A percentile compares a stretch with the other conserved stretches of the same genome.
Conservation (phyloP, 306 rosid species). For the Citrullus mucosospermus region DNA sequence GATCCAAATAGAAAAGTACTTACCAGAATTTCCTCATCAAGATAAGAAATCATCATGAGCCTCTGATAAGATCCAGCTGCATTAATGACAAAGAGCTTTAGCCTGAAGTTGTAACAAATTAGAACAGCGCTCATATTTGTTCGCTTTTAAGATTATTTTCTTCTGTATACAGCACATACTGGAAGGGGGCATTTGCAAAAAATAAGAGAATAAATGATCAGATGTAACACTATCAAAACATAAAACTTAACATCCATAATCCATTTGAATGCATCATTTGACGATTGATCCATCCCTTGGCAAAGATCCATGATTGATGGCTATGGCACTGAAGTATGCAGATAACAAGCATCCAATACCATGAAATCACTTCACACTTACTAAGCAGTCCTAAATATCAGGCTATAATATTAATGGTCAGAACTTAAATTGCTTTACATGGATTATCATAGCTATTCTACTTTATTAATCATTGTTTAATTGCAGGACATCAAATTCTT, state of each 20-base stretch:
- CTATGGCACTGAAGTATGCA: background rate
- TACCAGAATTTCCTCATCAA: conserved; percentile 89
- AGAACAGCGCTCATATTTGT: background rate
- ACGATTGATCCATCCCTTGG: background rate
- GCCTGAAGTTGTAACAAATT: background rate
- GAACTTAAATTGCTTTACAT: background rate
- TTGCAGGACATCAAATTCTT: background rate
- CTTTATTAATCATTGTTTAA: background rate
- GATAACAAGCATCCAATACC: conserved; percentile 3
- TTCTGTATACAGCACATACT: background rate
- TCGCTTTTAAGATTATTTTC: background rate
- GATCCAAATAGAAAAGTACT: conserved; percentile 18
- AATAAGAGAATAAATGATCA: background rate
- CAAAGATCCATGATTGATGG: background rate
- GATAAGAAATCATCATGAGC: conserved; percentile 92
- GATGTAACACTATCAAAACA: background rate
- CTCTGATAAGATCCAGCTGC: conserved; percentile 79
- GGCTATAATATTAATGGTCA: background rate
- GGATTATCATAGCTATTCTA: background rate
- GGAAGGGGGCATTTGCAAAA: background rate
- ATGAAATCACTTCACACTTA: background rate
- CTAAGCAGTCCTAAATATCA: background rate
- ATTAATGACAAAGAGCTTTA: conserved; percentile 13
- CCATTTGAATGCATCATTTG: background rate
- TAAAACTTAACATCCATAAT: background rate